Percentiles rank a stretch among this genome's conserved stretches.
phyloP scores from a whole-genome alignment of 768 basidiomycete species.

The Termitomyces sp. region DNA sequence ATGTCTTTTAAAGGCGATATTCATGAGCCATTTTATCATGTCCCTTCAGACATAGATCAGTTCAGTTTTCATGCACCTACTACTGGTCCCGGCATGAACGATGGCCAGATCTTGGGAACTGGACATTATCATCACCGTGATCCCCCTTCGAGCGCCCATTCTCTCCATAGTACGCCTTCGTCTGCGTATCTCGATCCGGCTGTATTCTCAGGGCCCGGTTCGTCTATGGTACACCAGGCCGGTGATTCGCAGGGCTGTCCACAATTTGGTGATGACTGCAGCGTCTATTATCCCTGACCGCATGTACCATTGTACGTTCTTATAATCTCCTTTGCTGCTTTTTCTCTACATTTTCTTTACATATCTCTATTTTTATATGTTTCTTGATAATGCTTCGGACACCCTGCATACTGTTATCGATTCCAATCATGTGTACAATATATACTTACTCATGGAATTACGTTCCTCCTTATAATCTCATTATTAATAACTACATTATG shows the following conservation, averaged over 20 bases:
- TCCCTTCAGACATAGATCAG: constrained; percentile 40
- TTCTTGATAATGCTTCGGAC: neutral
- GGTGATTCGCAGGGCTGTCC: constrained; percentile 34
- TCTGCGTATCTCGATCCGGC: constrained; percentile 16
- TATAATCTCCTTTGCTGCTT: neutral
- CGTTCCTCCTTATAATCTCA: constrained; percentile 2
- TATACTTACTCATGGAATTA: constrained; percentile 8
- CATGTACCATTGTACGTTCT: neutral
- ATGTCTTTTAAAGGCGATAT: constrained; percentile 28
- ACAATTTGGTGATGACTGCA: constrained; percentile 40
- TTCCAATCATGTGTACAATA: constrained; percentile 11
- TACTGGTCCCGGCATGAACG: constrained; percentile 20
- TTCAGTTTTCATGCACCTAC: constrained; percentile 44
- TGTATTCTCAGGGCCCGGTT: constrained; percentile 18
- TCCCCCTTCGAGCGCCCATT: constrained; percentile 18
- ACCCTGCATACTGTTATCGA: constrained; percentile 1
- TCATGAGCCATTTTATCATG: constrained; percentile 36
- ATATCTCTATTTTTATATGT: neutral
- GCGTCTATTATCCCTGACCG: constrained; percentile 27
- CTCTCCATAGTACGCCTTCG: constrained; percentile 15
- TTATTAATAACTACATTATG: constrained; percentile 1
- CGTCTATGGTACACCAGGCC: constrained; percentile 24
- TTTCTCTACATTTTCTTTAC: too few relatives aligned
- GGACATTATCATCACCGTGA: constrained; percentile 24
- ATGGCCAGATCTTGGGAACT: constrained; percentile 22